phyloP scores from a whole-genome alignment of 1,139 yeast genomes.

The Hyphopichia fennica region DNA sequence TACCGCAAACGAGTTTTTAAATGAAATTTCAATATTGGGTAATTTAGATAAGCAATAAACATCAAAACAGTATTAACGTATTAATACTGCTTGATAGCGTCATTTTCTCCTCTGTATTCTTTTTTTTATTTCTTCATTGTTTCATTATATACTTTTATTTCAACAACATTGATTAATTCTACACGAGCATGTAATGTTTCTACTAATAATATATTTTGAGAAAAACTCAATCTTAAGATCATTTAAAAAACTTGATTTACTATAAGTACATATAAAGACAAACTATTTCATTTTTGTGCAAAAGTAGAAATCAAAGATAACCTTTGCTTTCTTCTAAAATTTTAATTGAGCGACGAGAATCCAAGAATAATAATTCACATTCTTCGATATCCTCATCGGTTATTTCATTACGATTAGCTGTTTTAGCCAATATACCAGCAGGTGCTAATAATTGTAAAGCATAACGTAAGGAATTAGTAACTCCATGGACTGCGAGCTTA shows the following conservation, averaged over 20 bases:
- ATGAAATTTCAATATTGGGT: conserved; percentile 68
- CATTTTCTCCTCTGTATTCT: background rate
- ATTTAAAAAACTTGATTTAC: too few relatives aligned
- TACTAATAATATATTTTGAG: too few relatives aligned
- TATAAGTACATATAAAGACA: too few relatives aligned
- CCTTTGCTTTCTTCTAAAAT: conserved; percentile 61
- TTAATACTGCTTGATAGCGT: background rate
- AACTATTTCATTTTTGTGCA: too few relatives aligned
- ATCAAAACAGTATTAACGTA: conserved; percentile 3
- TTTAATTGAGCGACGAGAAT: conserved; percentile 81
- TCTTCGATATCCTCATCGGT: conserved; percentile 76
- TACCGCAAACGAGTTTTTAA: conserved; percentile 73
- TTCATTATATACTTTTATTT: background rate
- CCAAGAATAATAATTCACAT: conserved; percentile 81
- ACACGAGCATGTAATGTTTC: too few relatives aligned
- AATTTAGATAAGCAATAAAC: conserved; percentile 9
- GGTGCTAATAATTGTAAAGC: conserved; percentile 91
- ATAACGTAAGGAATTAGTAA: conserved; percentile 80
- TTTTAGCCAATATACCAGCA: conserved; percentile 76
- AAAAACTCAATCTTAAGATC: too few relatives aligned
- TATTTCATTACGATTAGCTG: conserved; percentile 73
- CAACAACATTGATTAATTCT: too few relatives aligned
- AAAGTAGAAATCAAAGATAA: conserved; percentile 46
- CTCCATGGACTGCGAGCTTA: conserved; percentile 69
- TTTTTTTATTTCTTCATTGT: background rate